Conservation (phyloP, 2,329 filamentous ascomycete genomes). For the Paramyrothecium sp. region DNA sequence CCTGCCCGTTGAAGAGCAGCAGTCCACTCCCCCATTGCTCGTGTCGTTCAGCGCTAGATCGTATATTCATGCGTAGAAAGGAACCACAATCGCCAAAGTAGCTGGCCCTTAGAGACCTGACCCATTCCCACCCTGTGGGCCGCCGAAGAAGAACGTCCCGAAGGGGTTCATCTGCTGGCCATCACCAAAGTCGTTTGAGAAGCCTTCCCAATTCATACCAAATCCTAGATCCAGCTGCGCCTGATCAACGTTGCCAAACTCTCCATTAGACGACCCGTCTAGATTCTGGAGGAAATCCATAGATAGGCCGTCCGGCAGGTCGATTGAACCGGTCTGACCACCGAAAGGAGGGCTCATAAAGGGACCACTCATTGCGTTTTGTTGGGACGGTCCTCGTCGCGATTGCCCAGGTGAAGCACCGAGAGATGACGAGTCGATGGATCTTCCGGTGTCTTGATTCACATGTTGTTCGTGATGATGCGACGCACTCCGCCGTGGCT, state of each 20-base stretch:
- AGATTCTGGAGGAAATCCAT: constrained; percentile 55
- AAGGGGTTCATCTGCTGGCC: constrained; percentile 65
- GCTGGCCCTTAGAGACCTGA: neutral
- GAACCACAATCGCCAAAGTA: no score
- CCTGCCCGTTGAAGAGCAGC: no score
- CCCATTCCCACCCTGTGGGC: constrained; percentile 35
- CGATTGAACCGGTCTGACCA: constrained; percentile 26
- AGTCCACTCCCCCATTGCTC: no score
- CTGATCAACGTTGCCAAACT: constrained; percentile 35
- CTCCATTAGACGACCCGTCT: constrained; percentile 28
- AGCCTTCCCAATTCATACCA: constrained; percentile 62
- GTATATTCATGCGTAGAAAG: no score
- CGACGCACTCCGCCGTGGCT: constrained; percentile 14
- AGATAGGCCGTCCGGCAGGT: constrained; percentile 47
- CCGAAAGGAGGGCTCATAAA: constrained; percentile 32
- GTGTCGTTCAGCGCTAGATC: no score
- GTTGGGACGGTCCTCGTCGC: constrained; percentile 33
- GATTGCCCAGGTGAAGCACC: constrained; percentile 42
- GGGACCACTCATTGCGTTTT: constrained; percentile 22
- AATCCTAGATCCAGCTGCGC: constrained; percentile 63
- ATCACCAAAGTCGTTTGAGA: constrained; percentile 62
- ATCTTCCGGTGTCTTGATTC: constrained; percentile 24
- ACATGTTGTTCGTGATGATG: constrained; percentile 15
- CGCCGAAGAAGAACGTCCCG: constrained; percentile 72
- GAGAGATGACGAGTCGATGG: constrained; percentile 38